A percentile compares a stretch with the other conserved stretches of the same genome.
Conservation (phyloP, 2,329 filamentous ascomycete genomes). For the Apiospora phragmitis region DNA sequence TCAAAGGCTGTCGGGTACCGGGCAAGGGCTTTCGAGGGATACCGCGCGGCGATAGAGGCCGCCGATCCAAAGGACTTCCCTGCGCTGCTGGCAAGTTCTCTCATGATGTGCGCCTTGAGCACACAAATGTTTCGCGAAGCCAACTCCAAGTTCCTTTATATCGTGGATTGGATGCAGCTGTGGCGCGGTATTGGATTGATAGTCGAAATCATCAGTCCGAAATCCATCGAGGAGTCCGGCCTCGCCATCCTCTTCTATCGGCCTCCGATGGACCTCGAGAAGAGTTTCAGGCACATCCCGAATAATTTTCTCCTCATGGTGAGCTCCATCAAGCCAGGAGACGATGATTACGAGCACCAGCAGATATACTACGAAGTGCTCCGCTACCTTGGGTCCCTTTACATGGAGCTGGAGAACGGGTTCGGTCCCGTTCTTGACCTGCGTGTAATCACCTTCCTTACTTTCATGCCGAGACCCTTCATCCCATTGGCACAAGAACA, state of each 20-base stretch:
- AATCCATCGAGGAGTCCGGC: slow-evolving; percentile 39
- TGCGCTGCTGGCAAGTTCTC: slow-evolving; percentile 51
- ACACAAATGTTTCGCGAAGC: slow-evolving; percentile 52
- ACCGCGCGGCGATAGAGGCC: slow-evolving; percentile 50
- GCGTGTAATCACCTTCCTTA: slow-evolving; percentile 54
- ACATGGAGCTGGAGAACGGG: slow-evolving; percentile 47
- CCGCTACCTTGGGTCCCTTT: slow-evolving; percentile 52
- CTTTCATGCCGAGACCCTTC: slow-evolving; percentile 47
- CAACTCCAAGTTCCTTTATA: slow-evolving; percentile 45
- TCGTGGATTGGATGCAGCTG: slow-evolving; percentile 57
- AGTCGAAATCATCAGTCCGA: slow-evolving; percentile 38
- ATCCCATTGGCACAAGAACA: slow-evolving; percentile 42
- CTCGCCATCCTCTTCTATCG: slow-evolving; percentile 49
- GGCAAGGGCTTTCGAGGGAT: slow-evolving; percentile 50
- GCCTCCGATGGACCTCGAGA: slow-evolving; percentile 48
- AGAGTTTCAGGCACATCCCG: slow-evolving; percentile 43
- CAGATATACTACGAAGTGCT: slow-evolving; percentile 47
- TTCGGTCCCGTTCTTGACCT: slow-evolving; percentile 46
- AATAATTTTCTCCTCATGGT: slow-evolving; percentile 51
- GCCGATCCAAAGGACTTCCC: slow-evolving; percentile 47
- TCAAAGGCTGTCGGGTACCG: slow-evolving; percentile 45
- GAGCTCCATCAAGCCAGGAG: slow-evolving; percentile 41
- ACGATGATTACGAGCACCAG: slow-evolving; percentile 41
- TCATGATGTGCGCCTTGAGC: slow-evolving; percentile 52
- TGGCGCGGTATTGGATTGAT: slow-evolving; percentile 56